phyloP scores from a whole-genome alignment of 345 rosid genomes.

The thale cress (Arabidopsis thaliana) region DNA sequence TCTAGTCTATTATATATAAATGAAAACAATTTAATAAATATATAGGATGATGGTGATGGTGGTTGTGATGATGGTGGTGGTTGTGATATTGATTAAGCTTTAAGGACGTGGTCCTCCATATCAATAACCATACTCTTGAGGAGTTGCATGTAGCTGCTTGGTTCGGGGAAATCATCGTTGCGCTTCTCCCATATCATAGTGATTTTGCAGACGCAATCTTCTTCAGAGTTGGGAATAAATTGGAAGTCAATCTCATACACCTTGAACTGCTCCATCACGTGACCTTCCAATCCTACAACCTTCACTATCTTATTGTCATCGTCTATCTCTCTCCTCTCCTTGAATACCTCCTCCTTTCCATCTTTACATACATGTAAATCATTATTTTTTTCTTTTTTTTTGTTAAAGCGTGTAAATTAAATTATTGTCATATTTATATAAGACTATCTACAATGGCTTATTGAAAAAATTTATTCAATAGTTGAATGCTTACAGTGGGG shows the following conservation, averaged over 20 bases:
- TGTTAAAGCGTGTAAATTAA: background rate
- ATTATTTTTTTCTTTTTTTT: no score
- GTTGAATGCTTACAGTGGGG: no score
- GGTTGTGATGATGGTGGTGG: background rate
- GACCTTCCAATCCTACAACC: background rate
- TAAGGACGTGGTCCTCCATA: background rate
- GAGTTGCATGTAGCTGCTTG: background rate
- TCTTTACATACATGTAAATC: background rate
- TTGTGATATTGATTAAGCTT: background rate
- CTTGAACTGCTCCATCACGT: background rate
- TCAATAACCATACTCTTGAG: background rate
- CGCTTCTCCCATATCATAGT: background rate
- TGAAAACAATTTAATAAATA: background rate
- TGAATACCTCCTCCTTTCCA: background rate
- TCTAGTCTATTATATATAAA: background rate
- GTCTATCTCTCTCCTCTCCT: constrained; percentile 3
- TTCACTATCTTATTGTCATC: background rate
- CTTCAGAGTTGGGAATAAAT: background rate
- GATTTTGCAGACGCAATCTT: constrained; percentile 1
- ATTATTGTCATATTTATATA: background rate
- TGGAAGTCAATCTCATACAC: background rate
- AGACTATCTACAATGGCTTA: no score
- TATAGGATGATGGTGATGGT: background rate
- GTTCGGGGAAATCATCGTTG: background rate
- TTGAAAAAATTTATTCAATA: no score